Evolutionary conservation across 192 early-diverging fungal genomes (phyloP).

Genomic region (Umbelopsis vinacea): DNA sequence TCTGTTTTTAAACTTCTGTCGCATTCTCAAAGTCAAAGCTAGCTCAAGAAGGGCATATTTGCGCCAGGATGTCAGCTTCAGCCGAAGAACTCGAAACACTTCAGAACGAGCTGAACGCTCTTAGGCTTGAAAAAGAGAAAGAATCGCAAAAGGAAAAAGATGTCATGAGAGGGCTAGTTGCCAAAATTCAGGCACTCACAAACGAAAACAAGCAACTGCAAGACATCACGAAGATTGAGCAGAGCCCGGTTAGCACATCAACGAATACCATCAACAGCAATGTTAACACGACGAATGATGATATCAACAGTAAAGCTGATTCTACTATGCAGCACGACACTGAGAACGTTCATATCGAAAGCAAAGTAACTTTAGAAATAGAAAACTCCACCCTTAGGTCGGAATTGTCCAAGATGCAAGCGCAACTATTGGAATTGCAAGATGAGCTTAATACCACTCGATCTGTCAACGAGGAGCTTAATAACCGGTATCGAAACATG

Average conservation of each 20-base stretch:
- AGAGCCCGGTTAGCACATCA: neutral
- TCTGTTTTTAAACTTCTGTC: too few species aligned
- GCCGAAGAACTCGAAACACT: conserved; percentile 8
- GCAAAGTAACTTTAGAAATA: too few species aligned
- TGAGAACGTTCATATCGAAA: too few species aligned
- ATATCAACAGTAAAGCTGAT: neutral
- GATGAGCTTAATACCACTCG: too few species aligned
- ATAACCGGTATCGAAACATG: too few species aligned
- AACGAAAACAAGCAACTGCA: conserved; percentile 29
- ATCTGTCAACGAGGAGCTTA: too few species aligned
- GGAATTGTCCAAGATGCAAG: too few species aligned
- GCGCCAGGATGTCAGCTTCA: neutral
- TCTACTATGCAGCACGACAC: too few species aligned
- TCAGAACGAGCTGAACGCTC: conserved; percentile 18
- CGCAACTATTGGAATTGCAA: too few species aligned
- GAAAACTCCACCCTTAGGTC: too few species aligned
- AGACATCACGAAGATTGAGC: neutral
- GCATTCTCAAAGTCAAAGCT: too few species aligned
- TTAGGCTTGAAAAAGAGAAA: conserved; percentile 15
- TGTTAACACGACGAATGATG: neutral
- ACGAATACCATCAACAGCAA: neutral
- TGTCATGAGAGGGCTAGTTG: conserved; percentile 36
- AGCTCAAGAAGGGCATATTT: too few species aligned
- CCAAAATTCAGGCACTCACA: conserved; percentile 34
- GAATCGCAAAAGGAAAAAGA: conserved; percentile 37